Conservation (phyloP, 495 filamentous ascomycete genomes). For the Neurospora sp. region DNA sequence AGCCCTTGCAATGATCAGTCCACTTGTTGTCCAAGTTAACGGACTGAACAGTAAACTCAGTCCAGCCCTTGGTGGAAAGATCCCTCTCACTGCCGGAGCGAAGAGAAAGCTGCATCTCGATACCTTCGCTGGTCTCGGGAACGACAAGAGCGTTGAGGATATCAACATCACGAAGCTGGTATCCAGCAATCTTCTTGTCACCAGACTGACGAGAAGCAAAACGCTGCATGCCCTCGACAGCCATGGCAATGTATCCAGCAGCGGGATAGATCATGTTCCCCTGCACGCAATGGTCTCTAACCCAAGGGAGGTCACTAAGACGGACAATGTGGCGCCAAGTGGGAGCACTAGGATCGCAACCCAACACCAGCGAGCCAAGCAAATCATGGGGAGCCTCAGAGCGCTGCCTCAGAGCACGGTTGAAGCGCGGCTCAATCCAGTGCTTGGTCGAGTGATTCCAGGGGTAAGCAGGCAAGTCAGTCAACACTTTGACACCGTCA, state of each 20-base stretch:
- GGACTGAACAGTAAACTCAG: conserved; percentile 33
- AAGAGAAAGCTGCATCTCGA: conserved; percentile 33
- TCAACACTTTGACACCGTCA: conserved; percentile 23
- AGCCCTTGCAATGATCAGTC: conserved; percentile 25
- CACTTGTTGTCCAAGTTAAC: conserved; percentile 32
- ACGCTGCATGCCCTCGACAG: conserved; percentile 34
- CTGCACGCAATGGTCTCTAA: conserved; percentile 34
- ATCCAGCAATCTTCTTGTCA: conserved; percentile 7
- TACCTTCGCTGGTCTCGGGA: conserved; percentile 23
- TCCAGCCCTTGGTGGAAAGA: conserved; percentile 26
- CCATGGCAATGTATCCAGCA: conserved; percentile 41
- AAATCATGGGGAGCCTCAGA: conserved; percentile 33
- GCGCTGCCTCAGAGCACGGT: conserved; percentile 30
- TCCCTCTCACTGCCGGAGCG: conserved; percentile 30
- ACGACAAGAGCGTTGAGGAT: conserved; percentile 33
- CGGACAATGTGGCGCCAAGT: conserved; percentile 33
- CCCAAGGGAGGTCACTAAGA: conserved; percentile 35
- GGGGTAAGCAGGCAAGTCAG: conserved; percentile 27
- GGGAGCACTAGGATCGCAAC: conserved; percentile 26
- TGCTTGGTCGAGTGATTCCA: conserved; percentile 38
- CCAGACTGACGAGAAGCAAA: neutral
- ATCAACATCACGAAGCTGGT: conserved; percentile 32
- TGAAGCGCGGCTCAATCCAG: conserved; percentile 36
- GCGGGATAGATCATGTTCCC: conserved; percentile 42
- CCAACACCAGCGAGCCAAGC: conserved; percentile 29